Percentiles rank a stretch among this genome's conserved stretches.
These are phyloP conservation scores for Lophium mytilinum DNA, from an alignment of 495 filamentous ascomycete species.

Conservation along the genomic window DNA sequence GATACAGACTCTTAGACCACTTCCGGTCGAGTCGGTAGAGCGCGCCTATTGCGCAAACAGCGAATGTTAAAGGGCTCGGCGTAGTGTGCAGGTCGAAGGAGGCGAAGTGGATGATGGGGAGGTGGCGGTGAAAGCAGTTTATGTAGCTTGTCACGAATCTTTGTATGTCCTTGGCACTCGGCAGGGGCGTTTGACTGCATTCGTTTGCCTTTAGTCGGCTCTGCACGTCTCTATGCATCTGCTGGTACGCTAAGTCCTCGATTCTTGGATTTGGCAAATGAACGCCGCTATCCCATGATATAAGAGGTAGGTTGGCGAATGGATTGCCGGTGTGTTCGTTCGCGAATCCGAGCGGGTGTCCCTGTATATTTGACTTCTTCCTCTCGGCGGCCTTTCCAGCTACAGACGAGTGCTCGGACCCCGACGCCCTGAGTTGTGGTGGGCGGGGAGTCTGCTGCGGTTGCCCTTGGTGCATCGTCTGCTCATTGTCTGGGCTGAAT, in stretches of 20 bases:
- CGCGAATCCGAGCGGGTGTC: no score
- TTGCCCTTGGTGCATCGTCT: no score
- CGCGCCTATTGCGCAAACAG: conserved; percentile 1
- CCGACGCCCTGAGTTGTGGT: no score
- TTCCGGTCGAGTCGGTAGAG: conserved; percentile 1
- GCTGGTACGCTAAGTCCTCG: neutral
- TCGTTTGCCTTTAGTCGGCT: neutral
- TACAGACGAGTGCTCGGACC: no score
- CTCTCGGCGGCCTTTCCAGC: no score
- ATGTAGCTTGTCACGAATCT: neutral
- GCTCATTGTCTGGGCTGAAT: no score
- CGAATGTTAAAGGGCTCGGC: neutral
- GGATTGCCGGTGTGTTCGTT: no score
- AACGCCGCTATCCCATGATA: neutral
- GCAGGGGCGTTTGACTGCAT: neutral
- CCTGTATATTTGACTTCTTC: no score
- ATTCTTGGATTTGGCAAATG: neutral
- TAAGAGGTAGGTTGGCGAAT: neutral
- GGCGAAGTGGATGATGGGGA: conserved; percentile 1
- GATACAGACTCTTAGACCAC: neutral
- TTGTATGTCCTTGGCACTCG: neutral
- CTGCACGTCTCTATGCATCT: neutral
- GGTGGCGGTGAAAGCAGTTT: conserved; percentile 3
- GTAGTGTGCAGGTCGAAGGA: neutral
- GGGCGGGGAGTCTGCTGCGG: no score